phyloP scores from a whole-genome alignment of 768 basidiomycete species.

The Lentinula lateritia region DNA sequence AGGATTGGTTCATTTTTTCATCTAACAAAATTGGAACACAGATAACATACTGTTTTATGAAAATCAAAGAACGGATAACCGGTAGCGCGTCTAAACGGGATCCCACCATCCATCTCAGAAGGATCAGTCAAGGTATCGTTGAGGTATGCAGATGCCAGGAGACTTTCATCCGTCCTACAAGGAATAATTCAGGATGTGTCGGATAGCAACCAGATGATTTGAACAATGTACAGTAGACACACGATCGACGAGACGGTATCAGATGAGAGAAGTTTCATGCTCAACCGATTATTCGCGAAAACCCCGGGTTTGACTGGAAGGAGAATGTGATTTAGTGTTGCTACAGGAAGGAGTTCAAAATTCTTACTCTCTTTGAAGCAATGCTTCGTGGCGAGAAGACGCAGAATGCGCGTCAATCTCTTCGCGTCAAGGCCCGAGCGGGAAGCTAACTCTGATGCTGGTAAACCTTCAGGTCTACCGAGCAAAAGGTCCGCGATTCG shows the following conservation, averaged over 20 bases:
- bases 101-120: neutral
- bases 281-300: slow-evolving; percentile 38
- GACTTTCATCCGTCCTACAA: slow-evolving; percentile 14
- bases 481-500: slow-evolving; percentile 33
- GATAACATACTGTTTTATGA: slow-evolving; percentile 7
- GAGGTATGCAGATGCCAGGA: slow-evolving; percentile 19
- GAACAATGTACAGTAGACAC: slow-evolving; percentile 18
- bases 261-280: slow-evolving; percentile 24
- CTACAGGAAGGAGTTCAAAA: neutral
- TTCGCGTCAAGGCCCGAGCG: slow-evolving; percentile 24
- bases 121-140: slow-evolving; percentile 31
- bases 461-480: slow-evolving; percentile 29
- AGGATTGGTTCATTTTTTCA: neutral
- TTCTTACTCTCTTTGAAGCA: slow-evolving; percentile 32
- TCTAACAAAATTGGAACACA: neutral
- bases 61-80: slow-evolving; percentile 14
- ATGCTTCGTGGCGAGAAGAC: slow-evolving; percentile 33
- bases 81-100: slow-evolving; percentile 13
- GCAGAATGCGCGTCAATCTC: slow-evolving; percentile 34
- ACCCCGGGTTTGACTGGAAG: slow-evolving; percentile 26
- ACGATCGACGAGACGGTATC: slow-evolving; percentile 23
- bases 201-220: neutral
- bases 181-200: neutral
- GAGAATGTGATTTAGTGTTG: neutral
- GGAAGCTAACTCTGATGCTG: slow-evolving; percentile 24